These are phyloP conservation scores for Suillus placidus DNA, from an alignment of 768 basidiomycete species.

Conservation along the genomic window DNA sequence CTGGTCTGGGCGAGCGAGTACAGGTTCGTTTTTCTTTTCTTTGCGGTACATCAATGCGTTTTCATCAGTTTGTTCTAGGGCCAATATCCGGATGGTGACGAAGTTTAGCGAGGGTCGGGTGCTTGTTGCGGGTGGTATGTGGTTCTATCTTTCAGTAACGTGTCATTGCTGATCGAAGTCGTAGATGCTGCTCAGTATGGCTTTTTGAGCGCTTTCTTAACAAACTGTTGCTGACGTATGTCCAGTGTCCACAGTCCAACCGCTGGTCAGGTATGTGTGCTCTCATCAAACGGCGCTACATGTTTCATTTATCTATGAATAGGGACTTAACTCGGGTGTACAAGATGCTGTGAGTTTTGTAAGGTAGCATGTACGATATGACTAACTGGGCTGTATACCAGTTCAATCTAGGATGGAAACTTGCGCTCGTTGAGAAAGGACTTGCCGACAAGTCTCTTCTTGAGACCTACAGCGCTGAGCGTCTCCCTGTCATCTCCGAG, in stretches of 20 bases:
- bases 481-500: conserved; percentile 31
- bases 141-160: neutral
- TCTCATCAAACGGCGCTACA: neutral
- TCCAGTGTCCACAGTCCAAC: neutral
- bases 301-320: conserved; percentile 10
- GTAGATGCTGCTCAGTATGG: conserved; percentile 1
- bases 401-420: conserved; percentile 31
- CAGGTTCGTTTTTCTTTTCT: conserved; percentile 22
- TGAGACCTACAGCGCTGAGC: conserved; percentile 29
- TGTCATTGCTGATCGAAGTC: neutral
- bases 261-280: neutral
- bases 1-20: conserved; percentile 29
- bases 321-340: conserved; percentile 41
- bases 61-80: neutral
- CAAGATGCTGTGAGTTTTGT: conserved; percentile 41
- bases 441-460: conserved; percentile 26
- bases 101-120: neutral
- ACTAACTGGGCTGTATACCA: neutral
- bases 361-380: neutral
- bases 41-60: neutral
- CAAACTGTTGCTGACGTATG: neutral
- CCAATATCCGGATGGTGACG: neutral
- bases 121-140: neutral
- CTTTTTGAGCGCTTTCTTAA: neutral
- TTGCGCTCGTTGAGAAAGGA: conserved; percentile 27